Percentiles rank a stretch among this genome's conserved stretches.
Conservation (phyloP, 2,329 filamentous ascomycete species). For the Thielaviopsis populi region DNA sequence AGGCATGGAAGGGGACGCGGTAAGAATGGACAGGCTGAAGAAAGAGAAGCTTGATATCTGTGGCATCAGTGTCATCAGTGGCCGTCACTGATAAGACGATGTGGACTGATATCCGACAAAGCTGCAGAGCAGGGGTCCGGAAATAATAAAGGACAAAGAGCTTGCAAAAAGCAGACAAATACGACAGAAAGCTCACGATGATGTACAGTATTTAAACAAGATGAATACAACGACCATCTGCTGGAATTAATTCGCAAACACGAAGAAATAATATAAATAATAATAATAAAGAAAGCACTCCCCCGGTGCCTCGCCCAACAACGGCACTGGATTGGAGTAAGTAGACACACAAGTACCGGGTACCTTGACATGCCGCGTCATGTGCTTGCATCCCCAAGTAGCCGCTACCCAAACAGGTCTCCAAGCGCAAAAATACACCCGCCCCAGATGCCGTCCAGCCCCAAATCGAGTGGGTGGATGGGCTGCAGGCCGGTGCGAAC, state of each 20-base stretch:
- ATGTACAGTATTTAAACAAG: not conserved
- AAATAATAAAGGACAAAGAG: not conserved
- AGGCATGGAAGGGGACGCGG: not conserved
- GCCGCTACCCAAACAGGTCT: not conserved
- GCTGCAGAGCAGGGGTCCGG: not conserved
- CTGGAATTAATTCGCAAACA: not conserved
- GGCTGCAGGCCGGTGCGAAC: not conserved
- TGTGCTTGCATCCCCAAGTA: not conserved
- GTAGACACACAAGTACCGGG: not conserved
- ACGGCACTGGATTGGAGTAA: not conserved
- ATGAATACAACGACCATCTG: not conserved
- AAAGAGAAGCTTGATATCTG: not conserved
- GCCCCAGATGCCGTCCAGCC: not conserved
- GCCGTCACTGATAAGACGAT: conserved; percentile 3
- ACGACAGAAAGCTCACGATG: not conserved
- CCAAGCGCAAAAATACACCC: conserved; percentile 1
- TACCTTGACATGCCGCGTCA: not conserved
- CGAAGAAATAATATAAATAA: not conserved
- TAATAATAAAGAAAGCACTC: not conserved
- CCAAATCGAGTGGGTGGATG: not conserved
- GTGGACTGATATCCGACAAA: not conserved
- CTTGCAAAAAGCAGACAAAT: not conserved
- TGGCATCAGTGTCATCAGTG: not conserved
- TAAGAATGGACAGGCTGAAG: not conserved
- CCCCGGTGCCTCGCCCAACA: not conserved